Percentiles rank a stretch among this genome's conserved stretches.
Conservation (phyloP, 1,284 basidiomycete genomes). For the Ganoderma lingzhi region DNA sequence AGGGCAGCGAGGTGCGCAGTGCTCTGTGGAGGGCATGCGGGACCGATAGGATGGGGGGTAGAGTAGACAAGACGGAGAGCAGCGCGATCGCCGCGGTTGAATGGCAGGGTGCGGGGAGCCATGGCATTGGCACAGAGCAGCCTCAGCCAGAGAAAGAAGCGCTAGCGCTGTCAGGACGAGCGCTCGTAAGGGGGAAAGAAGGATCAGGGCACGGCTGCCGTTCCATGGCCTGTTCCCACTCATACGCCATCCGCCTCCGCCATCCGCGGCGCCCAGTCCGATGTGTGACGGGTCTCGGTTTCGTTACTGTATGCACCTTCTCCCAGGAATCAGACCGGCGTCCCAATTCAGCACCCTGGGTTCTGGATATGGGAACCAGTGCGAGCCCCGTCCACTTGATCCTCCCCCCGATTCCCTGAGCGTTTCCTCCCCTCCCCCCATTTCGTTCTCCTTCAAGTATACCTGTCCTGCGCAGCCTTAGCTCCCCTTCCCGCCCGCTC, state of each 20-base stretch:
- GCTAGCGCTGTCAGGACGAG: background rate
- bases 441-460: slow-evolving; percentile 20
- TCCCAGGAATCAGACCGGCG: background rate
- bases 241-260: background rate
- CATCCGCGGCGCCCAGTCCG: background rate
- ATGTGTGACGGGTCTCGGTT: slow-evolving; percentile 5
- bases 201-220: slow-evolving; percentile 1
- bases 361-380: slow-evolving; percentile 17
- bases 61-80: background rate
- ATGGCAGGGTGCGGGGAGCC: background rate
- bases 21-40: background rate
- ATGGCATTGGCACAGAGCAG: background rate
- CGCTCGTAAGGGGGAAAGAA: background rate
- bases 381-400: background rate
- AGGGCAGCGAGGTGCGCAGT: background rate
- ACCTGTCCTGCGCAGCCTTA: slow-evolving; percentile 11
- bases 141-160: background rate
- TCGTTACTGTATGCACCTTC: slow-evolving; percentile 2
- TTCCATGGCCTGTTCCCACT: background rate
- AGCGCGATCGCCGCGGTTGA: background rate
- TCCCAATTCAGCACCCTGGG: background rate
- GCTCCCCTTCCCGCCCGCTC: slow-evolving; percentile 13
- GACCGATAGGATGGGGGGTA: background rate
- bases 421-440: slow-evolving; percentile 2
- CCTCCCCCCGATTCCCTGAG: slow-evolving; percentile 1